These are phyloP conservation scores for Mayamaea pseudoterrestris DNA, from an alignment of 108 stramenopile species.

Conservation along the genomic window DNA sequence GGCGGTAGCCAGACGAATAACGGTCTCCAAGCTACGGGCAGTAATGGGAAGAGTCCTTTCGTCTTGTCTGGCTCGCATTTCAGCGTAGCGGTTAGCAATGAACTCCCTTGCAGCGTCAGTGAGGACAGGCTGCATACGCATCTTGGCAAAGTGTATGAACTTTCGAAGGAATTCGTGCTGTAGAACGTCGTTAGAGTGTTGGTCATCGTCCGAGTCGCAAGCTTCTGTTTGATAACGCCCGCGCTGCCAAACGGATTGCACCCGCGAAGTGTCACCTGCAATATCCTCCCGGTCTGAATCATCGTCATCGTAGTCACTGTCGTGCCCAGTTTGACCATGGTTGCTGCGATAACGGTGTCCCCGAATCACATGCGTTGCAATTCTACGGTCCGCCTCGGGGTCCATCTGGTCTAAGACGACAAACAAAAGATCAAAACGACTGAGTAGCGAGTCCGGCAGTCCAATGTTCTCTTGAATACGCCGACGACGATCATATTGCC, in stretches of 20 bases:
- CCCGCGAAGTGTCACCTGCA: conserved; percentile 24
- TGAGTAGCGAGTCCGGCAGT: conserved; percentile 94
- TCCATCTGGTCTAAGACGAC: conserved; percentile 98
- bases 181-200: conserved; percentile 66
- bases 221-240: conserved; percentile 19
- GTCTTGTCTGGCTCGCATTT: conserved; percentile 87
- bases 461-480: conserved; percentile 98
- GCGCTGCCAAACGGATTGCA: conserved; percentile 64
- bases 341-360: conserved; percentile 89
- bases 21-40: conserved; percentile 95
- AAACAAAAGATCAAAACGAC: conserved; percentile 99
- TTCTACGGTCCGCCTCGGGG: conserved; percentile 84
- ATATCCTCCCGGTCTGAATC: conserved; percentile 38
- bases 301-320: conserved; percentile 72
- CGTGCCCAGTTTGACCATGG: conserved; percentile 59
- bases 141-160: conserved; percentile 96
- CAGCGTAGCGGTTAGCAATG: conserved; percentile 93
- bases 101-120: conserved; percentile 88
- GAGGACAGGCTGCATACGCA: conserved; percentile 78
- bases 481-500: conserved; percentile 93
- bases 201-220: conserved; percentile 30
- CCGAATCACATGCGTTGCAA: conserved; percentile 91
- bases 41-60: conserved; percentile 88
- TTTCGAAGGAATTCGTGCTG: conserved; percentile 93
- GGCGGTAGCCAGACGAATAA: conserved; percentile 95